phyloP scores from a whole-genome alignment of 495 filamentous ascomycete species.

The Chaetomium cochliodes region DNA sequence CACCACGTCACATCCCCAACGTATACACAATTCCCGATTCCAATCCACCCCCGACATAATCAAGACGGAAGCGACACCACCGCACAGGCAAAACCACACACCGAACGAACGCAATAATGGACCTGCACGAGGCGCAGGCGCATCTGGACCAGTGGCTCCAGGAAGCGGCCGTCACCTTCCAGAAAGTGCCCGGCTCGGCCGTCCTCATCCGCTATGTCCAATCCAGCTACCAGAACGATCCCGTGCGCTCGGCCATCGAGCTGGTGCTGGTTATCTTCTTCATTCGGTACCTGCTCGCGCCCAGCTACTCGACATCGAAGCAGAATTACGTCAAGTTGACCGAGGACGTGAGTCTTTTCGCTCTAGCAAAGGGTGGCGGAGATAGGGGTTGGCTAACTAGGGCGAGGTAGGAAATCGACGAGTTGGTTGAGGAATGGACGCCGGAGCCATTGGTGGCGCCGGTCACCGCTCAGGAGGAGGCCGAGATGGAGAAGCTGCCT shows the following conservation, averaged over 20 bases:
- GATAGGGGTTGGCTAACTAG: constrained; percentile 11
- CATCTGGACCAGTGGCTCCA: constrained; percentile 65
- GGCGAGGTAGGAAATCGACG: constrained; percentile 76
- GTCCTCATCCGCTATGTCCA: constrained; percentile 93
- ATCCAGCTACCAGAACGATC: constrained; percentile 96
- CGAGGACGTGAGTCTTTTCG: constrained; percentile 60
- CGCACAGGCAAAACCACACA: neutral
- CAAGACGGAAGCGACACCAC: neutral
- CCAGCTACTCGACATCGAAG: constrained; percentile 84
- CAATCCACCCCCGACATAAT: neutral
- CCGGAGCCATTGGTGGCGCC: constrained; percentile 84
- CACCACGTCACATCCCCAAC: neutral
- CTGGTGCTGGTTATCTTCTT: constrained; percentile 94
- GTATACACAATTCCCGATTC: neutral
- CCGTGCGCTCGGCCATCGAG: constrained; percentile 88
- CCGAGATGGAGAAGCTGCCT: constrained; percentile 79
- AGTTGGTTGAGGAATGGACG: constrained; percentile 94
- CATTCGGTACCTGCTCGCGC: constrained; percentile 85
- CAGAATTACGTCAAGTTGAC: constrained; percentile 82
- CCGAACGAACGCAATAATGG: constrained; percentile 54
- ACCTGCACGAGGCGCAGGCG: constrained; percentile 74
- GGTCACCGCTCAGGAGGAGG: constrained; percentile 69
- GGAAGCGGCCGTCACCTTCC: constrained; percentile 69
- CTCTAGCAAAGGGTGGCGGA: neutral
- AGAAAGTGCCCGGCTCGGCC: constrained; percentile 86